A percentile compares a stretch with the other conserved stretches of the same genome.
Conservation (phyloP, 345 rosid genomes). For the Brassica napus region DNA sequence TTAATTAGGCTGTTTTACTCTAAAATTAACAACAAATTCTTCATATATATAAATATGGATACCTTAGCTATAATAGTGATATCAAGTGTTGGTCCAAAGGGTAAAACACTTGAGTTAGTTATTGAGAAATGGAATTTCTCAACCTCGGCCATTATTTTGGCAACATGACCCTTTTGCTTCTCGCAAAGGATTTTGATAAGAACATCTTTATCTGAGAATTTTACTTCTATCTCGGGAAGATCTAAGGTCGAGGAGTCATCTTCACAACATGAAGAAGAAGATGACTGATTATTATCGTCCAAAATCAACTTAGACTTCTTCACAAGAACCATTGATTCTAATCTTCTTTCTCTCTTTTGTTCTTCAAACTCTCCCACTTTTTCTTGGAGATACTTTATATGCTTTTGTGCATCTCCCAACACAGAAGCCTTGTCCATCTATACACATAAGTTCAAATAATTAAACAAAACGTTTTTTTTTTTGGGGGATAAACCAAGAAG, state of each 20-base stretch:
- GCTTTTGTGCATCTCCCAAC: conserved; percentile 79
- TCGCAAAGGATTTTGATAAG: conserved; percentile 76
- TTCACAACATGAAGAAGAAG: conserved; percentile 33
- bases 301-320: conserved; percentile 61
- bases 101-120: conserved; percentile 59
- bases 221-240: conserved; percentile 81
- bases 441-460: not conserved
- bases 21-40: not conserved
- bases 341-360: conserved; percentile 54
- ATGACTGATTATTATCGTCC: conserved; percentile 47
- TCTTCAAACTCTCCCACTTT: conserved; percentile 71
- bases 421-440: conserved; percentile 97
- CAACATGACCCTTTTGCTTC: conserved; percentile 62
- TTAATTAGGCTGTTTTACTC: not conserved
- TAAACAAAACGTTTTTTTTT: not conserved
- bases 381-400: conserved; percentile 82
- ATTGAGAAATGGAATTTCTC: conserved; percentile 59
- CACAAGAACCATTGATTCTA: conserved; percentile 71
- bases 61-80: conserved; percentile 80
- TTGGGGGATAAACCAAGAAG: not conserved
- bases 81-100: conserved; percentile 75
- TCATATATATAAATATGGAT: conserved; percentile 8
- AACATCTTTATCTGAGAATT: conserved; percentile 65
- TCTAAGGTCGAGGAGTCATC: conserved; percentile 35
- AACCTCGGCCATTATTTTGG: conserved; percentile 63